Evolutionary conservation across 2,329 filamentous ascomycete species (phyloP), one percentile per base, ranked within the genome.

Genomic region (Pleurostoma richardsiae): DNA sequence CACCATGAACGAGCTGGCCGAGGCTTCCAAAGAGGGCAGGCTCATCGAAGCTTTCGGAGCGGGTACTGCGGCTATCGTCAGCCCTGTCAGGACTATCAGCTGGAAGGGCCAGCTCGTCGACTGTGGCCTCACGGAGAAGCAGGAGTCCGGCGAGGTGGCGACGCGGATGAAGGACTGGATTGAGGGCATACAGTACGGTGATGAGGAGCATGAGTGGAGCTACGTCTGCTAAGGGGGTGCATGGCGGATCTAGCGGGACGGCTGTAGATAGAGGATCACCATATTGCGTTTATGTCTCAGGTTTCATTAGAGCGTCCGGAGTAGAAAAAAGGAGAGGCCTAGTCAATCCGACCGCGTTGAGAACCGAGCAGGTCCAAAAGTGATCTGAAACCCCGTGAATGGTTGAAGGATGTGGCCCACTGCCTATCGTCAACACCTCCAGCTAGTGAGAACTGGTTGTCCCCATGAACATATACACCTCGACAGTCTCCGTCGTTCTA

Each of bases 91-190:
- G 55, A 85, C 80, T 59, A 96, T 99, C 66, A 86, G 85, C 65
- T 99, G 92, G 87, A 87, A 83, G 68, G 90, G 87, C 45, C 74
- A 87, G 59, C 64, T 87, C 52, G 83, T 99, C 29, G 79, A 88
- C 59, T 96, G 94, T 65, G 92, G 91, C 4, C 71, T 99, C 55
- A 80, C 80, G 64, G 83, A 88, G 56, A 74, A 82, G 42, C 80
- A 95, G 68, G 92, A 99, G 73, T 90, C 90, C 8, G 94, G 94
- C 40, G 86, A 91, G 61, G 77, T 97, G 59, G 86, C 94, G 7
- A 71, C 82, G 59, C 81, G 80, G 68, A 91, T 99, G 85, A 95
- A 96, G 82, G 81, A 86, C 59, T 99, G 94, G 94, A 96, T 99
- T 52, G 91, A 95, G 73, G 85, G 74, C 29, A 91, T 95, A 56